phyloP scores from a whole-genome alignment of 2,329 filamentous ascomycete genomes.

The Ascocoryne sarcoides region DNA sequence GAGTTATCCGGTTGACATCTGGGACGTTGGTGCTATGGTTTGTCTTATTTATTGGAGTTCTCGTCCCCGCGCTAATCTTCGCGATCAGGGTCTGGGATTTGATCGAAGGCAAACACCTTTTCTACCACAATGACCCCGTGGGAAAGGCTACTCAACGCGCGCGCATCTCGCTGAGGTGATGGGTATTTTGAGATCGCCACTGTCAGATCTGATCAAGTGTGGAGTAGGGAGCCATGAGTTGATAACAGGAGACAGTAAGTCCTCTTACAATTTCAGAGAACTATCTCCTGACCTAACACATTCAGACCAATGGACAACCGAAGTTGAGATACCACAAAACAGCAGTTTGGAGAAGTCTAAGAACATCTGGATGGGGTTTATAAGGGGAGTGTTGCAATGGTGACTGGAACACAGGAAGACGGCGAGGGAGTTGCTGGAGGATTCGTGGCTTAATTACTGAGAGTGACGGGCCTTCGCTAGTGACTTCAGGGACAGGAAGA shows the following conservation, averaged over 20 bases:
- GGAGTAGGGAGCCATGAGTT: neutral
- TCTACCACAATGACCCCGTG: neutral
- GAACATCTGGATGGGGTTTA: neutral
- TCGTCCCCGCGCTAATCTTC: neutral
- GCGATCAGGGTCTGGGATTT: neutral
- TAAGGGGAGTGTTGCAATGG: too few relatives aligned
- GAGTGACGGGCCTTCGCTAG: too few relatives aligned
- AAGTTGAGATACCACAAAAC: neutral
- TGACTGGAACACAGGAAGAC: too few relatives aligned
- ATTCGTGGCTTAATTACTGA: too few relatives aligned
- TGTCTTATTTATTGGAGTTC: neutral
- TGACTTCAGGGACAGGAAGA: too few relatives aligned
- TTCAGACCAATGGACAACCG: conserved; percentile 1
- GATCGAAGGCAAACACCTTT: neutral
- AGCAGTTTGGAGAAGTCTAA: neutral
- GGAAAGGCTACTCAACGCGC: conserved; percentile 5
- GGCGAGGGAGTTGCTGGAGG: too few relatives aligned
- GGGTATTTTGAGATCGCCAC: conserved; percentile 11
- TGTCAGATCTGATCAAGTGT: conserved; percentile 5
- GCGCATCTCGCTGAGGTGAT: conserved; percentile 13
- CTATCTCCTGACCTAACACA: neutral
- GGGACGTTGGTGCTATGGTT: conserved; percentile 42
- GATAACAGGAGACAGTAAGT: neutral
- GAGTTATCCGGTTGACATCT: conserved; percentile 38
- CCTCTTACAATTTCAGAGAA: neutral